A percentile compares a stretch with the other conserved stretches of the same genome.
phyloP scores from a whole-genome alignment of 2,329 filamentous ascomycete species.

The Penicillium sp. region DNA sequence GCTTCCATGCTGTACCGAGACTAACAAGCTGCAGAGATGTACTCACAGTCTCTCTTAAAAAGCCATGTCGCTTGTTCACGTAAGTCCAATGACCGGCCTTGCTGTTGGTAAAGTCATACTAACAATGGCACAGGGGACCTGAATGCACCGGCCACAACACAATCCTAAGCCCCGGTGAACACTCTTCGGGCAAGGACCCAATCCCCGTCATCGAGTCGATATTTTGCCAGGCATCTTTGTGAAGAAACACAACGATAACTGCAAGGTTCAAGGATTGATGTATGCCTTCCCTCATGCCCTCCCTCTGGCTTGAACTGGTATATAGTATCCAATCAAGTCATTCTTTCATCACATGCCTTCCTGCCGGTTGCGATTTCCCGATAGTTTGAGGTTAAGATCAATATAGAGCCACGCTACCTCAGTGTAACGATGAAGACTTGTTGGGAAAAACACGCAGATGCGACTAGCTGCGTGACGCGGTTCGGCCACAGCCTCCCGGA shows the following conservation, averaged over 20 bases:
- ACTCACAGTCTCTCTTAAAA: constrained; percentile 21
- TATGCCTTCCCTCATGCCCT: too few relatives aligned
- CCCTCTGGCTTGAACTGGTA: not conserved
- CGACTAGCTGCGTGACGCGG: constrained; percentile 44
- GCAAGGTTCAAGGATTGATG: not conserved
- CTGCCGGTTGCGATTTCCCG: not conserved
- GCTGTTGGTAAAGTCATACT: not conserved
- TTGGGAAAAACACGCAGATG: constrained; percentile 54
- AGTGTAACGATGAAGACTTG: constrained; percentile 24
- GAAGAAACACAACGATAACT: not conserved
- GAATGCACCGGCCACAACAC: constrained; percentile 25
- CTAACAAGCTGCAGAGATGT: constrained; percentile 16
- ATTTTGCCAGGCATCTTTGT: constrained; percentile 20
- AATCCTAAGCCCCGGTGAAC: constrained; percentile 20
- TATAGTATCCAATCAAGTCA: not conserved
- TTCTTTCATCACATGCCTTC: not conserved
- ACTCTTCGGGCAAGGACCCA: constrained; percentile 20
- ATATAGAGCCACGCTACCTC: too few relatives aligned
- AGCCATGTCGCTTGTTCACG: constrained; percentile 26
- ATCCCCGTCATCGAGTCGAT: constrained; percentile 23
- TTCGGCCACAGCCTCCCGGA: constrained; percentile 39
- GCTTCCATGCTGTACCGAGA: not conserved
- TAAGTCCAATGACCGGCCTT: constrained; percentile 6
- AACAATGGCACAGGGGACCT: constrained; percentile 13
- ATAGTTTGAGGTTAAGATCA: too few relatives aligned